Conservation (phyloP, 2,329 filamentous ascomycete genomes). For the Dichotomopilus funicola region DNA sequence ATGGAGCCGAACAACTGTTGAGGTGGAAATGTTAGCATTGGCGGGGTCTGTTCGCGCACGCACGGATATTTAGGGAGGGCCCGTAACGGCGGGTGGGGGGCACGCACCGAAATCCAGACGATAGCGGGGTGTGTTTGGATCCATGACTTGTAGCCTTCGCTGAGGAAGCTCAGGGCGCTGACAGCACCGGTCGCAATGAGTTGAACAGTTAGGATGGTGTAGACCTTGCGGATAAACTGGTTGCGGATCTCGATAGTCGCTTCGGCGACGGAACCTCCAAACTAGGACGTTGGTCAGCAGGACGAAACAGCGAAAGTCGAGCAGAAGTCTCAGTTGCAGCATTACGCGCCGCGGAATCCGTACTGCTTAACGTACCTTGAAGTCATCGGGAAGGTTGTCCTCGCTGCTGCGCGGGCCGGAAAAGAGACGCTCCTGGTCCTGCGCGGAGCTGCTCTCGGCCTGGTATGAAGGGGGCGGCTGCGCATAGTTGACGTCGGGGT, state of each 20-base stretch:
- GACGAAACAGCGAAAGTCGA: background rate
- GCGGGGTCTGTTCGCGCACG: background rate
- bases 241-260: conserved; percentile 93
- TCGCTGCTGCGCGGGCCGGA: conserved; percentile 68
- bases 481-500: conserved; percentile 70
- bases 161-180: conserved; percentile 82
- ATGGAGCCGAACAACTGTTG: conserved; percentile 68
- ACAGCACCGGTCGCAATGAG: conserved; percentile 77
- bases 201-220: conserved; percentile 94
- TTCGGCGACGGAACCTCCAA: conserved; percentile 87
- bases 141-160: conserved; percentile 70
- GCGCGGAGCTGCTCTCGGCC: conserved; percentile 47
- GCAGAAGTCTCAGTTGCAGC: background rate
- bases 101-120: conserved; percentile 71
- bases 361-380: conserved; percentile 59
- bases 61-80: background rate
- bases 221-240: conserved; percentile 96
- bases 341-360: background rate
- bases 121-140: conserved; percentile 78
- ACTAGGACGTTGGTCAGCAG: conserved; percentile 43
- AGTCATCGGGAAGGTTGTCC: conserved; percentile 93
- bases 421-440: conserved; percentile 51
- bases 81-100: background rate
- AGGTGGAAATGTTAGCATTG: background rate
- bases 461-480: conserved; percentile 80